Base-by-base conservation (phyloP, 1,284 basidiomycete genomes). In the Wallemia mellicola region DNA sequence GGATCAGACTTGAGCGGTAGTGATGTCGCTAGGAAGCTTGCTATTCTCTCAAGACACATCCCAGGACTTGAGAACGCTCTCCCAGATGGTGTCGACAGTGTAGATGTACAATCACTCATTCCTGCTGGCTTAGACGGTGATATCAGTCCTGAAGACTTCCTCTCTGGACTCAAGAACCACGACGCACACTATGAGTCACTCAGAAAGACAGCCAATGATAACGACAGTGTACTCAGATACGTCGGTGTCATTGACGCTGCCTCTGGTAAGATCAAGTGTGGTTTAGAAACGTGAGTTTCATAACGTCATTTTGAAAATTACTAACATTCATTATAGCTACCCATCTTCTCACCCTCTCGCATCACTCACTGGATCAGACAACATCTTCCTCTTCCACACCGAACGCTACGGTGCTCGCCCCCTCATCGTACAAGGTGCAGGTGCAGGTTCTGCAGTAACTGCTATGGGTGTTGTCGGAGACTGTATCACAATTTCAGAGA, bases 341-440 rank as follows among this genome's bases (percentile, higher is more conserved):
- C 79, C 87, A 7, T 76, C 75, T 24, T 78, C 80, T 26, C 92
- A 98, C 70, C 83, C 92, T 0, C 96, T 98, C 66, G 92, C 89
- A 1, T 86, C 88, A 0, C 78, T 98, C 14, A 84, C 85, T 28
- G 94, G 92, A 1, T 89, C 87, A 25, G 94, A 98, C 72, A 98
- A 96, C 71, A 96, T 98, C 68, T 79, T 99, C 68, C 86, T 92
- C 73, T 96, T 96, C 78, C 81, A 86, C 69, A 95, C 92, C 0
- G 81, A 85, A 69, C 76, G 94, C 57, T 89, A 91, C 66, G 80
- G 81, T 24, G 76, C 80, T 5, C 73, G 85, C 60, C 85, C 92
- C 0, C 73, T 99, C 62, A 85, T 95, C 63, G 77, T 99, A 24
- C 92, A 96, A 69, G 92, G 92, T 48, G 81, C 89, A 0, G 92